Evolutionary conservation across 768 basidiomycete species (phyloP).

Genomic region (Amanita inopinata): DNA sequence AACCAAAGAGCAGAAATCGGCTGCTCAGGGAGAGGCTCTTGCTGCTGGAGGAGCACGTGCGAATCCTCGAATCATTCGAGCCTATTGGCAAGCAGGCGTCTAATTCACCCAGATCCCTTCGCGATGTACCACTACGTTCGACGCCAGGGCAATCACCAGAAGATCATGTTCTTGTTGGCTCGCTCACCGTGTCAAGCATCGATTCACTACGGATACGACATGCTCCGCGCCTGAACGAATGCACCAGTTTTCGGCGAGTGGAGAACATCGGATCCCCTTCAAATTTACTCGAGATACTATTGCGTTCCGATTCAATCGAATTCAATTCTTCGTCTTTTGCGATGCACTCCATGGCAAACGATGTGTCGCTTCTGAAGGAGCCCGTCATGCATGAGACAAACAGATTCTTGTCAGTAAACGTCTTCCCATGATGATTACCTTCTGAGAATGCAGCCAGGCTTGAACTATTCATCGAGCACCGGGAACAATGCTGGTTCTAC

Average conservation of each 20-base stretch:
- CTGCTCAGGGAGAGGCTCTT: slow-evolving; percentile 46
- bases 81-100: too few species aligned
- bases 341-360: neutral
- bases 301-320: too few species aligned
- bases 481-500: slow-evolving; percentile 51
- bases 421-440: neutral
- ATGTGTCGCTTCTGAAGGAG: neutral
- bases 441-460: slow-evolving; percentile 25
- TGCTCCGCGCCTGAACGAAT: too few species aligned
- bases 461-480: slow-evolving; percentile 44
- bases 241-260: too few species aligned
- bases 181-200: too few species aligned
- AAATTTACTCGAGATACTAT: too few species aligned
- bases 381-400: slow-evolving; percentile 5
- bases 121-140: too few species aligned
- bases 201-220: too few species aligned
- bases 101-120: too few species aligned
- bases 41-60: slow-evolving; percentile 41
- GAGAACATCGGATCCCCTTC: too few species aligned
- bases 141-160: slow-evolving; percentile 3
- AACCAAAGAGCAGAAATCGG: slow-evolving; percentile 50
- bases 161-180: too few species aligned
- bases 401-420: slow-evolving; percentile 4
- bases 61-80: slow-evolving; percentile 37
- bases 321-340: slow-evolving; percentile 1